Evolutionary conservation across 2,329 filamentous ascomycete genomes (phyloP).

Genomic region (Teratosphaeria destructans): DNA sequence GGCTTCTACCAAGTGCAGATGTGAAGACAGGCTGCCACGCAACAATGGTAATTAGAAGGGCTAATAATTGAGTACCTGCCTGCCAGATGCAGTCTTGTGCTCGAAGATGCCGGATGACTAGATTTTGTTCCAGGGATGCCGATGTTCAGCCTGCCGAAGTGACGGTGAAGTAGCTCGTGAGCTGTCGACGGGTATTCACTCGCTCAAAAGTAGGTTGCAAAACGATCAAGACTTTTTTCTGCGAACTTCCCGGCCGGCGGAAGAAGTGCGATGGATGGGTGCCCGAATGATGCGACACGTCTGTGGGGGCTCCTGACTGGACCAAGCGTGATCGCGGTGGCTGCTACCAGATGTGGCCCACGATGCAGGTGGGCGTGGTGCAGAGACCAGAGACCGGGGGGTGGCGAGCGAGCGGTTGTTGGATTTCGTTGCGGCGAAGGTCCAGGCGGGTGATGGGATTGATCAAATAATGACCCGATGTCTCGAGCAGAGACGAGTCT

Average conservation of each 20-base stretch:
- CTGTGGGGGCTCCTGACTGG: conserved; percentile 6
- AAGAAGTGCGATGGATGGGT: conserved; percentile 15
- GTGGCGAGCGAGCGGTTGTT: conserved; percentile 1
- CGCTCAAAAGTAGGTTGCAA: conserved; percentile 14
- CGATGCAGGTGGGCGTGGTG: conserved; percentile 2
- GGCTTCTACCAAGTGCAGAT: conserved; percentile 4
- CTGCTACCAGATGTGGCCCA: not conserved
- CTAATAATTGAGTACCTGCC: conserved; percentile 19
- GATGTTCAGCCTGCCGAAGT: conserved; percentile 13
- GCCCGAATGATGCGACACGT: conserved; percentile 5
- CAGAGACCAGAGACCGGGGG: not conserved
- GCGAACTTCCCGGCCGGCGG: conserved; percentile 25
- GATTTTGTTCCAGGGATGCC: conserved; percentile 16
- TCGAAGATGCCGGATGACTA: conserved; percentile 17
- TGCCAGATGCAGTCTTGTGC: conserved; percentile 10
- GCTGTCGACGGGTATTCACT: conserved; percentile 12
- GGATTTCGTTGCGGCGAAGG: not conserved
- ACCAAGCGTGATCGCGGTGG: conserved; percentile 12
- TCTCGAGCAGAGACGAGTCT: not conserved
- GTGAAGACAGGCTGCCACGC: conserved; percentile 7
- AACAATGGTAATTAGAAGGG: conserved; percentile 18
- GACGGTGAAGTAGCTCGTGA: conserved; percentile 17
- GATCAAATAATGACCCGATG: not conserved
- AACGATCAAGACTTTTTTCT: conserved; percentile 13
- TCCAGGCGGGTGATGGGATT: not conserved